Percentiles rank a stretch among this genome's conserved stretches.
Evolutionary conservation across 306 rosid genomes (phyloP).

Genomic region (Vachellia pachyceras): DNA sequence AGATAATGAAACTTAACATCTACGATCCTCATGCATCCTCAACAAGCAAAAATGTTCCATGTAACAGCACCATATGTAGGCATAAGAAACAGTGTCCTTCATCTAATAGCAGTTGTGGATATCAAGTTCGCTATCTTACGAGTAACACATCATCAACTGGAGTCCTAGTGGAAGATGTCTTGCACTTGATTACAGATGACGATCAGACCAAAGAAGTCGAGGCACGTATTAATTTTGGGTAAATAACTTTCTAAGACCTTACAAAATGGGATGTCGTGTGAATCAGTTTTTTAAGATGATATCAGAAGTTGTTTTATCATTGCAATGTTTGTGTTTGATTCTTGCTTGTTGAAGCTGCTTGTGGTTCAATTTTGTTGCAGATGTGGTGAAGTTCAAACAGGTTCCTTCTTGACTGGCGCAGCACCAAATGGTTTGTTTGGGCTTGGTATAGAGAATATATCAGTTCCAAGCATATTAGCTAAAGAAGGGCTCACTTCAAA

Average conservation of each 20-base stretch:
- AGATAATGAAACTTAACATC: conserved; percentile 53
- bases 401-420: conserved; percentile 62
- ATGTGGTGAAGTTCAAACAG: conserved; percentile 84
- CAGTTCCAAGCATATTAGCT: conserved; percentile 86
- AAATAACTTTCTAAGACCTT: conserved; percentile 26
- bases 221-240: conserved; percentile 76
- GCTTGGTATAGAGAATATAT: conserved; percentile 70
- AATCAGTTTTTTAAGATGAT: neutral
- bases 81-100: conserved; percentile 53
- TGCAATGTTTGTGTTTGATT: conserved; percentile 25
- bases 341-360: conserved; percentile 16
- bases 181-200: conserved; percentile 72
- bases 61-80: conserved; percentile 63
- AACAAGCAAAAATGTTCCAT: conserved; percentile 61
- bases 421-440: conserved; percentile 95
- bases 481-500: conserved; percentile 62
- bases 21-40: conserved; percentile 67
- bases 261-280: neutral
- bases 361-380: conserved; percentile 54
- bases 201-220: conserved; percentile 44
- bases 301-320: neutral
- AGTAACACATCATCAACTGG: conserved; percentile 70
- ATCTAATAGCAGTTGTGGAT: conserved; percentile 52
- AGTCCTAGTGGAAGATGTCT: conserved; percentile 74
- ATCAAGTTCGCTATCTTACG: conserved; percentile 60